Base-by-base conservation (phyloP, 305 asterid species). In the Fraxinus ornus region DNA sequence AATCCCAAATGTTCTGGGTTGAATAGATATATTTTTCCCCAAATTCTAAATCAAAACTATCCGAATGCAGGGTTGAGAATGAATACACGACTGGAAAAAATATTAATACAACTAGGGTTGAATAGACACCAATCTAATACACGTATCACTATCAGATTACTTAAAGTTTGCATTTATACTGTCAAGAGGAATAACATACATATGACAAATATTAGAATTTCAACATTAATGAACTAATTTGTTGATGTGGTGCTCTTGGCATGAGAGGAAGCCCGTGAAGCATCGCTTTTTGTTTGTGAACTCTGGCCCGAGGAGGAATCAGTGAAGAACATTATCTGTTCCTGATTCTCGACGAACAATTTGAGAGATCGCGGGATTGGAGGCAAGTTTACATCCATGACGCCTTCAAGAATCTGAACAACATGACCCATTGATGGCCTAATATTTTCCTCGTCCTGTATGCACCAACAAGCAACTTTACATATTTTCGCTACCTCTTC, bases 341-440 rank as follows among this genome's bases (percentile, higher is more conserved):
- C 91, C 21, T 86, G 85, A 36, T 66, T 86, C 49, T 88, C 95
- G 17, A 77, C 88, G 10, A 90, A 92, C 62, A 83, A 79, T 79
- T 87, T 88, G 24, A 93, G 89, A 15, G 92, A 85, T n/a, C 91
- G 87, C 6, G 97, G 95, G n/a, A 89, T 15, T 0, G 94, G 92
- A 60, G 97, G 94, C 85, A 86, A 64, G 79, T 88, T 90, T 47
- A 90, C 94, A 60, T 92, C 97, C 88, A 85, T 81, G 75, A 92
- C 86, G 21, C 97, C 94, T 86, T 93, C 97, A 57, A 93, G 97
- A 24, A 93, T 90, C 84, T 93, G 94, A 75, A 91, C 94, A 36
- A 93, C 88, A 78, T 88, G 91, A 77, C 97, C 94, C 94, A 93
- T 93, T 19, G 95, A 86, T 64, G 97, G 97, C 89, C 97, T 87